Percentiles rank a stretch among this genome's conserved stretches.
These are phyloP conservation scores for Eruca vesicaria DNA, from an alignment of 441 rosid genomes.

Conservation along the genomic window DNA sequence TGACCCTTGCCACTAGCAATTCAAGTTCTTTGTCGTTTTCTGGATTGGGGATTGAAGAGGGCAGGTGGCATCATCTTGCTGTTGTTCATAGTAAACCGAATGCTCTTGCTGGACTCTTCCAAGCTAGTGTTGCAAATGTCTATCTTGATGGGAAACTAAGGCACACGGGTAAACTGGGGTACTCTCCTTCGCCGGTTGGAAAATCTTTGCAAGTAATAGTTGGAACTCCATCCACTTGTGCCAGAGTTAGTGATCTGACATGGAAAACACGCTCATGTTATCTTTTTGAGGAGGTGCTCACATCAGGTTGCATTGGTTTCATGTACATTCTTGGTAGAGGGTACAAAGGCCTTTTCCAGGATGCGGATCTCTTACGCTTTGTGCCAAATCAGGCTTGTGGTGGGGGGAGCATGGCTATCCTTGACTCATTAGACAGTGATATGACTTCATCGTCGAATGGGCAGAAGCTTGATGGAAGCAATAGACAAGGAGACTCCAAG, in stretches of 20 bases:
- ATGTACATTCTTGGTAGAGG: slow-evolving; percentile 99
- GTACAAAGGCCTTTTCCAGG: slow-evolving; percentile 98
- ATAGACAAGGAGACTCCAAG: slow-evolving; percentile 79
- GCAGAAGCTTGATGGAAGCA: slow-evolving; percentile 68
- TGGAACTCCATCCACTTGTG: slow-evolving; percentile 87
- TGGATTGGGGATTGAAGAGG: slow-evolving; percentile 95
- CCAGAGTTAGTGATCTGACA: slow-evolving; percentile 77
- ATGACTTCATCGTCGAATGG: slow-evolving; percentile 60
- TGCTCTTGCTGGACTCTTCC: slow-evolving; percentile 99
- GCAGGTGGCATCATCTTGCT: slow-evolving; percentile 99
- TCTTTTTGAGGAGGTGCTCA: slow-evolving; percentile 99
- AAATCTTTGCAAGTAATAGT: slow-evolving; percentile 92
- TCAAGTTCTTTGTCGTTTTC: slow-evolving; percentile 90
- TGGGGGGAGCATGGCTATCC: slow-evolving; percentile 99
- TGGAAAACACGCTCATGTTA: slow-evolving; percentile 99
- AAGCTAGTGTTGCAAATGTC: slow-evolving; percentile 97
- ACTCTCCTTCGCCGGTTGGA: slow-evolving; percentile 98
- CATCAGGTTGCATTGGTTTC: slow-evolving; percentile 95
- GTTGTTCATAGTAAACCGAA: slow-evolving; percentile 99
- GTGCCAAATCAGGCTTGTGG: slow-evolving; percentile 99
- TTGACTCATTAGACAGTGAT: slow-evolving; percentile 89
- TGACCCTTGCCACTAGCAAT: slow-evolving; percentile 98
- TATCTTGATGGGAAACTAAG: slow-evolving; percentile 97
- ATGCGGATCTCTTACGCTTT: slow-evolving; percentile 91
- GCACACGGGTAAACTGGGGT: slow-evolving; percentile 98